Evolutionary conservation across 176 grass and related monocot species (phyloP).

Genomic region (Musa acuminata): DNA sequence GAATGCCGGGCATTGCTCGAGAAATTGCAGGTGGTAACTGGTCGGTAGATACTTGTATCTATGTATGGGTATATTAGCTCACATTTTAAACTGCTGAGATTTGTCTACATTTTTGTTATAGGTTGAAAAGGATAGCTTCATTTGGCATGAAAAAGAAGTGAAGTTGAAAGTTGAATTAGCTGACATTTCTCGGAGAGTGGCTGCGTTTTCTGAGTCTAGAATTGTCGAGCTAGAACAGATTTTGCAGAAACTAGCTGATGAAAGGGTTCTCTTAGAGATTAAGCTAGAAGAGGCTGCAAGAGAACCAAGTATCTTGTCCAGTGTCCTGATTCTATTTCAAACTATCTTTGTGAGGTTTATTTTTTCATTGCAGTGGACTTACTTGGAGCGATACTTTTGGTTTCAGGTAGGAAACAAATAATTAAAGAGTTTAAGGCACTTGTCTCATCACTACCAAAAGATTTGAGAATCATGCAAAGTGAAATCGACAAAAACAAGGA

Average conservation of each 20-base stretch:
- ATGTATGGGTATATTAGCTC: conserved; percentile 15
- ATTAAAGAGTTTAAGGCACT: conserved; percentile 73
- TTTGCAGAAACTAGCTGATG: conserved; percentile 52
- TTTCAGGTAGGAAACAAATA: conserved; percentile 77
- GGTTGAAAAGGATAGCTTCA: conserved; percentile 72
- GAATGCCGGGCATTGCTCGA: conserved; percentile 38
- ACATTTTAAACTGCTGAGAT: conserved; percentile 20
- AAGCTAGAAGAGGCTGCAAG: conserved; percentile 81
- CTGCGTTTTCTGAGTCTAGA: conserved; percentile 42
- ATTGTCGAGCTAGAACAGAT: conserved; percentile 61
- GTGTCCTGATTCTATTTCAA: conserved; percentile 5
- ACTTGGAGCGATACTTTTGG: conserved; percentile 16
- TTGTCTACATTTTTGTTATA: conserved; percentile 35
- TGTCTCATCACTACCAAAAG: conserved; percentile 53
- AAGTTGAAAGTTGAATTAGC: conserved; percentile 59
- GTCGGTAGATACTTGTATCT: conserved; percentile 37
- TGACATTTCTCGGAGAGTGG: conserved; percentile 49
- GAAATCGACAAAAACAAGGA: conserved; percentile 70
- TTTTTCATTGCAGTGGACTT: conserved; percentile 3
- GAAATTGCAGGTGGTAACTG: conserved; percentile 97
- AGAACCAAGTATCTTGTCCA: conserved; percentile 68
- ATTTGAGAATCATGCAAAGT: conserved; percentile 67
- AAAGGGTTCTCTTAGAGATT: conserved; percentile 49
- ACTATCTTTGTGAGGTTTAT: conserved; percentile 12
- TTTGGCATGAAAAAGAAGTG: conserved; percentile 75